Percentiles rank a stretch among this genome's conserved stretches.
phyloP scores from a whole-genome alignment of 75 land plant genomes.

The Sequoia sempervirens region DNA sequence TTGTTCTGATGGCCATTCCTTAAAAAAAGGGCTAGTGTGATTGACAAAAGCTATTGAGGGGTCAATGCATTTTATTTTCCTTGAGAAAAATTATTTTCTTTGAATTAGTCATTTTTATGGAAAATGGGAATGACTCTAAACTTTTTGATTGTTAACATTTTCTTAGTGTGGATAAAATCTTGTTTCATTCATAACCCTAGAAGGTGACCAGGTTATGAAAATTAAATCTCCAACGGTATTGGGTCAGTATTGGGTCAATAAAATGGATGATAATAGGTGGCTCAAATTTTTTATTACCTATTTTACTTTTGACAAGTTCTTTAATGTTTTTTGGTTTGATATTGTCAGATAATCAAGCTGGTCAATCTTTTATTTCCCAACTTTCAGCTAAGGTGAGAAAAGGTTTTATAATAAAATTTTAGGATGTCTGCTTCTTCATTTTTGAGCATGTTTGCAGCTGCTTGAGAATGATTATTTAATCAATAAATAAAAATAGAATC shows the following conservation, averaged over 20 bases:
- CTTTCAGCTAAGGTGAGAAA: constrained; percentile 67
- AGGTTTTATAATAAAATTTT: neutral
- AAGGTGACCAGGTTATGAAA: neutral
- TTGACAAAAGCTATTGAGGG: neutral
- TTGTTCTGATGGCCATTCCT: neutral
- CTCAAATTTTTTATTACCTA: neutral
- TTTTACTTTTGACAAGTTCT: neutral
- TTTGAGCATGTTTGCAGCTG: neutral
- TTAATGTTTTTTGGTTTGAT: constrained; percentile 2
- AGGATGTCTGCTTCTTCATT: neutral
- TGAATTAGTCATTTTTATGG: neutral
- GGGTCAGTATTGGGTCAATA: too few species aligned
- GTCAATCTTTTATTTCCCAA: constrained; percentile 70
- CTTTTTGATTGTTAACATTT: neutral
- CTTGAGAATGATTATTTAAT: neutral
- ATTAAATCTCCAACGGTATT: neutral
- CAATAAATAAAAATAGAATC: neutral
- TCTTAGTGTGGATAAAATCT: neutral
- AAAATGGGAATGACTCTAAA: neutral
- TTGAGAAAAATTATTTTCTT: neutral
- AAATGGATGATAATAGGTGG: neutral
- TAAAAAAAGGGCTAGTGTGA: neutral
- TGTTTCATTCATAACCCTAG: neutral
- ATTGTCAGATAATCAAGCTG: constrained; percentile 62
- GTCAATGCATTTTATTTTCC: neutral